phyloP scores from a whole-genome alignment of 192 early-diverging fungal species.

The Rhizophlyctis rosea region DNA sequence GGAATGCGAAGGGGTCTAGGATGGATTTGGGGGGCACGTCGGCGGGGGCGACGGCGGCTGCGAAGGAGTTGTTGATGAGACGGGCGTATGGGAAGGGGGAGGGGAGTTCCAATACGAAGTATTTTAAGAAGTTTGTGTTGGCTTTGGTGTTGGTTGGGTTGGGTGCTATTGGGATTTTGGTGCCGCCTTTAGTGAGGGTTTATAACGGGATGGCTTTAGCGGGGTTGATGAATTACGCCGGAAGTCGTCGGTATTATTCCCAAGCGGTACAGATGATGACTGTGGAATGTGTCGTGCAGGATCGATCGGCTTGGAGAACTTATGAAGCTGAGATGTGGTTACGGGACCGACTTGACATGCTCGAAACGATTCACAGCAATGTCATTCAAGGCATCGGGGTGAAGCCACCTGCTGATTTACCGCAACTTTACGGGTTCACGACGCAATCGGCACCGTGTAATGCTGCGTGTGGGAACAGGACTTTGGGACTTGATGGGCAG shows the following conservation, averaged over 20 bases:
- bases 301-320: conserved; percentile 21
- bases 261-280: conserved; percentile 8
- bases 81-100: conserved; percentile 9
- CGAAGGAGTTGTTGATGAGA: conserved; percentile 8
- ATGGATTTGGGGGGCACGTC: conserved; percentile 8
- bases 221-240: conserved; percentile 20
- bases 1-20: conserved; percentile 17
- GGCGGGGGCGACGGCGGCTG: background rate
- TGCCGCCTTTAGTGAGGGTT: conserved; percentile 19
- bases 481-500: conserved; percentile 17
- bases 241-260: conserved; percentile 8
- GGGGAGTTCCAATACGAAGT: conserved; percentile 7
- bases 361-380: conserved; percentile 10
- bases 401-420: conserved; percentile 16
- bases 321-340: conserved; percentile 16
- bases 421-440: conserved; percentile 2
- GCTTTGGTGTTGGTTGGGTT: conserved; percentile 6
- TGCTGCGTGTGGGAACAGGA: conserved; percentile 19
- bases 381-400: conserved; percentile 10
- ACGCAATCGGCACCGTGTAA: conserved; percentile 18
- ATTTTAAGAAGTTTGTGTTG: conserved; percentile 12
- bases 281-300: background rate
- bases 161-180: conserved; percentile 11
- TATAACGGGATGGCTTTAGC: background rate
- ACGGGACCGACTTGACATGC: background rate